Percentiles rank a stretch among this genome's conserved stretches.
Evolutionary conservation across 2,329 filamentous ascomycete genomes (phyloP).

Genomic region (Fusarium verticillioides): DNA sequence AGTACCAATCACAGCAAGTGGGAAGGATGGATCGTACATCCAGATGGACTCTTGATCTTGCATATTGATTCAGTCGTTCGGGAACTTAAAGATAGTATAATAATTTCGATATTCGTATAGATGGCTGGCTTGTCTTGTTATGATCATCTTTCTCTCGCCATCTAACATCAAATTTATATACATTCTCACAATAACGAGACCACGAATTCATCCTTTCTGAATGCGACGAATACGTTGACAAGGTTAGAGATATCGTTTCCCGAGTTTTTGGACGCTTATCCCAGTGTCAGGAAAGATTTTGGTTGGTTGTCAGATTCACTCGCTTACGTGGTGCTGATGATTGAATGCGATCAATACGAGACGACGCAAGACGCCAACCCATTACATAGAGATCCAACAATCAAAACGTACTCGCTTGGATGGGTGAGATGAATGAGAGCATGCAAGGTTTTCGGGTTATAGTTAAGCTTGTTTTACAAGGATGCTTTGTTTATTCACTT

Average conservation of each 20-base stretch:
- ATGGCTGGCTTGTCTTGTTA: not conserved
- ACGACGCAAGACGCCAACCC: conserved; percentile 19
- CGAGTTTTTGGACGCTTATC: not conserved
- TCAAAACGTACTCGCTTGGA: not conserved
- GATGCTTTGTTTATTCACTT: not conserved
- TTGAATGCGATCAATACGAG: conserved; percentile 36
- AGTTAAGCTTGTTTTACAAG: not conserved
- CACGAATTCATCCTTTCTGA: conserved; percentile 23
- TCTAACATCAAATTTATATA: conserved; percentile 7
- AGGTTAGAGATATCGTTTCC: not conserved
- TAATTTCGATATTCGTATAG: not conserved
- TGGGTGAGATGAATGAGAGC: not conserved
- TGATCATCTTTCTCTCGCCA: not conserved
- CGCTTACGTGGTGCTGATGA: not conserved
- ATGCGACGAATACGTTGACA: conserved; percentile 32
- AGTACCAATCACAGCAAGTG: conserved; percentile 55
- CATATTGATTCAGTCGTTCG: conserved; percentile 30
- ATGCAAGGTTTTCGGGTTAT: not conserved
- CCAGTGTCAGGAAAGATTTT: not conserved
- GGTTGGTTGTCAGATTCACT: not conserved
- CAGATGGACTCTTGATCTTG: conserved; percentile 49
- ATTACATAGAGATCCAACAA: not conserved
- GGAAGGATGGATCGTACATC: conserved; percentile 57
- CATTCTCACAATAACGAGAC: not conserved
- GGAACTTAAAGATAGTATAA: not conserved